phyloP scores from a whole-genome alignment of 2,329 filamentous ascomycete genomes.

The Botryosphaeria agaves region DNA sequence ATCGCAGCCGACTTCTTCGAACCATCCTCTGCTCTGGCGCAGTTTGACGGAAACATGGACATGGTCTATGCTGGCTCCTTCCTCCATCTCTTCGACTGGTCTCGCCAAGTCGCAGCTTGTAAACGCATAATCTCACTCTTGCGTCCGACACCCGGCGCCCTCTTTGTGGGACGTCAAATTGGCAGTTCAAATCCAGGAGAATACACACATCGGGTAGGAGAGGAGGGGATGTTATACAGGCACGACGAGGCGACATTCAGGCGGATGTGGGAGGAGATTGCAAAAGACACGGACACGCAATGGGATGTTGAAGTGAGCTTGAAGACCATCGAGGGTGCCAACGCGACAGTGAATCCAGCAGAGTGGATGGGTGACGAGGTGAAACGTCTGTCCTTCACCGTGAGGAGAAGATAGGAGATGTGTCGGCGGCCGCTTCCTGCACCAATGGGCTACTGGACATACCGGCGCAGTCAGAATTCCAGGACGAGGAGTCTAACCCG shows the following conservation, averaged over 20 bases:
- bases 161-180: slow-evolving; percentile 23
- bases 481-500: too few relatives aligned
- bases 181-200: slow-evolving; percentile 14
- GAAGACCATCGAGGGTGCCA: slow-evolving; percentile 7
- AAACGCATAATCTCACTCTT: slow-evolving; percentile 15
- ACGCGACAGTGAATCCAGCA: too few relatives aligned
- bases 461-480: too few relatives aligned
- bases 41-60: slow-evolving; percentile 21
- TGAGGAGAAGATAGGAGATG: too few relatives aligned
- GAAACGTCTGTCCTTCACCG: too few relatives aligned
- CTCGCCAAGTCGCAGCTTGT: slow-evolving; percentile 19
- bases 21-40: slow-evolving; percentile 10
- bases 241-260: slow-evolving; percentile 20
- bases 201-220: slow-evolving; percentile 6
- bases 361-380: too few relatives aligned
- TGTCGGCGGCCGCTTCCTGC: too few relatives aligned
- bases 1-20: slow-evolving; percentile 18
- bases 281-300: slow-evolving; percentile 17
- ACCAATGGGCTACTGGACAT: too few relatives aligned
- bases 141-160: slow-evolving; percentile 13
- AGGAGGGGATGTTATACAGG: slow-evolving; percentile 12
- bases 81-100: slow-evolving; percentile 26
- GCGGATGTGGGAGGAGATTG: slow-evolving; percentile 21
- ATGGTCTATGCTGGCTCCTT: slow-evolving; percentile 24
- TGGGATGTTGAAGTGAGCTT: slow-evolving; percentile 16